Evolutionary conservation across 2,329 filamentous ascomycete genomes (phyloP), one percentile per base, ranked within the genome.

Genomic region (Cercospora zeae-maydis): DNA sequence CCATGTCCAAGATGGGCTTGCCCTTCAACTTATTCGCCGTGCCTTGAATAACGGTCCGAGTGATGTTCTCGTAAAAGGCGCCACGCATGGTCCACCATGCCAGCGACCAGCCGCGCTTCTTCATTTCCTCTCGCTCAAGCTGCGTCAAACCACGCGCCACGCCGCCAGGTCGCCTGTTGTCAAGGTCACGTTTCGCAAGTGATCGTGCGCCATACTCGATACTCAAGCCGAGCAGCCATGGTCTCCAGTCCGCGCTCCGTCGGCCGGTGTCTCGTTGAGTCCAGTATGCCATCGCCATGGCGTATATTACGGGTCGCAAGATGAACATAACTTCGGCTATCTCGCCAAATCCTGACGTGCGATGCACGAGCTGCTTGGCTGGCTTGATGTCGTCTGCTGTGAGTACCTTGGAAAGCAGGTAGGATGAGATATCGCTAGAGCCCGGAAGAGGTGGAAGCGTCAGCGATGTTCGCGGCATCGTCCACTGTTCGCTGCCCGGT

Each of bases 311-410:
- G 0, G 95, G 95, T 16, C 93, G 86, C 1, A 98, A 78, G 67
- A 98, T 96, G 75, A 96, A 93, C 52, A 99, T 80, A n/a, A 93
- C 80, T 79, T 99, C 95, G 4, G 93, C 93, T 0, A 91, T 79
- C 69, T 93, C 91, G 0, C 92, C 92, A 65, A 89, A 88, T 1
- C 95, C 83, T 31, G 82, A 82, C 2, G 83, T 84, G 36, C 87
- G 87, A 74, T 96, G 93, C n/a, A 98, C 82, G 6, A 99, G 84
- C 59, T 90, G 88, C 36, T 89, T 88, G 0, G 95, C 91, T 0
- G 93, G 91, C 76, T 96, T 97, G 80, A 99, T 95, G 74, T 98
- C 95, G 78, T 99, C 95, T 8, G 95, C 92, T 0, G 92, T 96
- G 52, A 99, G 83, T 11, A 98, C 93, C 68, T 96, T 93, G 34